These are phyloP conservation scores for Aspergillus neotritici DNA, from an alignment of 2,329 filamentous ascomycete genomes.

Conservation along the genomic window DNA sequence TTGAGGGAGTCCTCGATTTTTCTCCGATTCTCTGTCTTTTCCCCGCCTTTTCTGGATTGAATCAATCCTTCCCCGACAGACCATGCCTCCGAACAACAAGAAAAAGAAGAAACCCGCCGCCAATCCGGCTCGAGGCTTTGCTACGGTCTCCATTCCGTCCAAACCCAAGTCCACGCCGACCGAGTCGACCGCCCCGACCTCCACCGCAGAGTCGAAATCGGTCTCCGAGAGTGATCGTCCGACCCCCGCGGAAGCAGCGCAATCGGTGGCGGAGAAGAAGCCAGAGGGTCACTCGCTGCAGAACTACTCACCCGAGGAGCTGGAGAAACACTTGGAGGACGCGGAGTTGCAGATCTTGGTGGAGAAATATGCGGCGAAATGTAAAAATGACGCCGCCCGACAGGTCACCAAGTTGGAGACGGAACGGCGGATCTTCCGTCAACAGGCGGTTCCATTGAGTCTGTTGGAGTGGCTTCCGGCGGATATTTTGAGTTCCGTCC, in stretches of 20 bases:
- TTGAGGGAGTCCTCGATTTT: not conserved
- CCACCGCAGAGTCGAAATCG: conserved; percentile 23
- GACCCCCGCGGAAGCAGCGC: conserved; percentile 16
- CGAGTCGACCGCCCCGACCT: conserved; percentile 28
- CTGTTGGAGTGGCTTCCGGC: conserved; percentile 71
- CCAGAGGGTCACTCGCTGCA: conserved; percentile 36
- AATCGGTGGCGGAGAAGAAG: conserved; percentile 11
- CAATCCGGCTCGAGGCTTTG: conserved; percentile 87
- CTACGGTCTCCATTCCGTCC: conserved; percentile 85
- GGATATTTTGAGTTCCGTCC: conserved; percentile 70
- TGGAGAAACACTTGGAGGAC: conserved; percentile 81
- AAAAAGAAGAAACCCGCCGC: conserved; percentile 89
- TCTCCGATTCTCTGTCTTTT: too few species aligned
- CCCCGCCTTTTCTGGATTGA: not conserved
- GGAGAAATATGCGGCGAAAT: conserved; percentile 75
- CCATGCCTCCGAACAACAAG: conserved; percentile 66
- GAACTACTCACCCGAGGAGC: conserved; percentile 73
- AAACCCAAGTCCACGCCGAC: conserved; percentile 56
- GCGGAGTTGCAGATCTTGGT: conserved; percentile 84
- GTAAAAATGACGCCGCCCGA: conserved; percentile 69
- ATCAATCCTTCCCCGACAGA: not conserved
- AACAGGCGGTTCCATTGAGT: conserved; percentile 70
- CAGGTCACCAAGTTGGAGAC: conserved; percentile 75
- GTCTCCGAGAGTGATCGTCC: conserved; percentile 29
- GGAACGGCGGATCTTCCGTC: conserved; percentile 73